Conservation (phyloP, 192 early-diverging fungal species). For the Backusella parvicylindrica region DNA sequence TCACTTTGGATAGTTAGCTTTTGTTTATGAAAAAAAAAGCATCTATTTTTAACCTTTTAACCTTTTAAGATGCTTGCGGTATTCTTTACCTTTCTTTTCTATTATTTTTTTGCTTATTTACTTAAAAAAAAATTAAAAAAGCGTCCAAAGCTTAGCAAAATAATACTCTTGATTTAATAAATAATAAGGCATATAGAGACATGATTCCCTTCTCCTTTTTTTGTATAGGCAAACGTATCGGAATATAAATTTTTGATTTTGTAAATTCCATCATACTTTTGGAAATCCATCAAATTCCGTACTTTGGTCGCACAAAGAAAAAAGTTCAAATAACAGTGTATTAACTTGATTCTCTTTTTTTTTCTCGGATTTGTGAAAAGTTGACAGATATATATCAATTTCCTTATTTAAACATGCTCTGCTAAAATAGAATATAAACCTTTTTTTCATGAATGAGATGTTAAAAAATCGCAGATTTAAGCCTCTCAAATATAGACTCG, state of each 20-base stretch:
- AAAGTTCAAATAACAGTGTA: no score
- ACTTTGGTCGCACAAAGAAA: neutral
- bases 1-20: no score
- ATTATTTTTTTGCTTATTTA: no score
- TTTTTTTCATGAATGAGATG: neutral
- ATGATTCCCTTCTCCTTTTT: no score
- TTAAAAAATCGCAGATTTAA: neutral
- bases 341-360: neutral
- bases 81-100: no score
- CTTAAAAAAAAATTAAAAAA: no score
- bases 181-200: no score
- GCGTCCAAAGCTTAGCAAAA: no score
- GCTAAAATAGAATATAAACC: neutral
- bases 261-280: neutral
- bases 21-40: no score
- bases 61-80: no score
- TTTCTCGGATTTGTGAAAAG: neutral
- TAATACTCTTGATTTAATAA: no score
- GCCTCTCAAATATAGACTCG: neutral
- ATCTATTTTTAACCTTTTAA: no score
- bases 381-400: neutral
- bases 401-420: neutral
- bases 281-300: neutral
- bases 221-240: neutral
- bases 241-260: neutral